Base-by-base conservation (phyloP, 345 rosid species). In the Eucalyptus sp. region DNA sequence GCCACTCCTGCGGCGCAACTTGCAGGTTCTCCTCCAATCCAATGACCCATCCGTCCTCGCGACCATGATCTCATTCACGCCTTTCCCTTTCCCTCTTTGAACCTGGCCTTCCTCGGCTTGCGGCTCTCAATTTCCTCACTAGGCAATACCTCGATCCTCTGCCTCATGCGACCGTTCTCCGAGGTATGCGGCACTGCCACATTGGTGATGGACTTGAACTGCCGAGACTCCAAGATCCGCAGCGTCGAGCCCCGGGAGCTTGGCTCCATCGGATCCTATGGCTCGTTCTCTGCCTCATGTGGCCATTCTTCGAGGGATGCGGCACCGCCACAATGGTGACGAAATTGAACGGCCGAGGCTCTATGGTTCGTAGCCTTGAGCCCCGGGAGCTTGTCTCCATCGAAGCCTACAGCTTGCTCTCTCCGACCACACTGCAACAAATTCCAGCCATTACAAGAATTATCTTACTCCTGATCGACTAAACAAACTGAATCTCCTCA, bases 371-470 rank as follows among this genome's bases (percentile, higher is more conserved):
- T 51, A 51, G 56, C 56, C 56, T 51, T 51, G 22, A 51, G 56
- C 56, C 56, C 9, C 1, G 2, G 56, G 56, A 51, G 56, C 22
- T 51, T 51, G 56, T 17, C 56, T 17, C 22, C 56, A 51, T 51
- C 8, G 56, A 17, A 51, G 56, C 56, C 22, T 51, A 51, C 22
- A 3, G 9, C 56, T 51, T 51, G 87, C 91, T 94, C 44, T 96
- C 99, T 1, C 94, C 94, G 80, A 93, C 95, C 51, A 96, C 93
- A 58, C 95, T 95, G 46, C 95, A 97, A 88, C 97, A 96, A 88
- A 96, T 92, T 79, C 96, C 96, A 51, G 97, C 98, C 98, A 95
- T 96, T 80, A 49, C 50, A 88, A 60, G 66, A n/a, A 18, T 29
- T 56, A 44, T 37, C 31, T 33, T 22, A 27, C 27, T 54, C 31